Evolutionary conservation across 164 flowering plant species (phyloP).

Genomic region (Dillenia turbinata): DNA sequence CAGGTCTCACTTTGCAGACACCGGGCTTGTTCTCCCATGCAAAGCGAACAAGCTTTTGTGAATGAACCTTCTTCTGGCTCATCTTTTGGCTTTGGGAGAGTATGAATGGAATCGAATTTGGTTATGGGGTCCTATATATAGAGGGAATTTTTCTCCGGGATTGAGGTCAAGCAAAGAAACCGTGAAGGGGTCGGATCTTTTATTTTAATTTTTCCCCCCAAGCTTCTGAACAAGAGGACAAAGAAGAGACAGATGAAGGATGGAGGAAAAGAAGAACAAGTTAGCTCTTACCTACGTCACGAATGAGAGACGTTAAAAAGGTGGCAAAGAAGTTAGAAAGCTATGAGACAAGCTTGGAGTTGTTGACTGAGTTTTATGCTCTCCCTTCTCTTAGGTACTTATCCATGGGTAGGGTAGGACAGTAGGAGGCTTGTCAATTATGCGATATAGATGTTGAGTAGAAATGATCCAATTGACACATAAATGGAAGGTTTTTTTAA

Average conservation of each 20-base stretch:
- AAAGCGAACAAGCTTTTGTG: constrained; percentile 32
- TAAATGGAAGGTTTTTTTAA: neutral
- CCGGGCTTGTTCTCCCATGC: constrained; percentile 55
- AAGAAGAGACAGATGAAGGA: too few species aligned
- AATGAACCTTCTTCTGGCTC: constrained; percentile 24
- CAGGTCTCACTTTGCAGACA: constrained; percentile 15
- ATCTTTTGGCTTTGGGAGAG: constrained; percentile 4
- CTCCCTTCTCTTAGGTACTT: too few species aligned
- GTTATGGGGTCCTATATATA: constrained; percentile 5
- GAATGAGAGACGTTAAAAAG: constrained; percentile 5
- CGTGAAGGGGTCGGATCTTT: constrained; percentile 11
- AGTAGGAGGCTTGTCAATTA: too few species aligned
- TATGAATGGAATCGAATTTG: constrained; percentile 4
- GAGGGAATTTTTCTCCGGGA: constrained; percentile 1
- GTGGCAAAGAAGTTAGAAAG: constrained; percentile 6
- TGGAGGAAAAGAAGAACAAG: neutral
- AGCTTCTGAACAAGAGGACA: neutral
- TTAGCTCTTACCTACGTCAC: constrained; percentile 4
- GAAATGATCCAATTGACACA: neutral
- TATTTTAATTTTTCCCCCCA: neutral
- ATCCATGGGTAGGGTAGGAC: too few species aligned
- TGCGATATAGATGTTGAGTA: too few species aligned
- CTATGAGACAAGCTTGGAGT: constrained; percentile 3
- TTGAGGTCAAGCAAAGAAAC: constrained; percentile 10
- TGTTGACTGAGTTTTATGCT: constrained; percentile 1